Percentiles rank a stretch among this genome's conserved stretches.
Evolutionary conservation across 345 rosid genomes (phyloP).

Genomic region (Clausena lansium): DNA sequence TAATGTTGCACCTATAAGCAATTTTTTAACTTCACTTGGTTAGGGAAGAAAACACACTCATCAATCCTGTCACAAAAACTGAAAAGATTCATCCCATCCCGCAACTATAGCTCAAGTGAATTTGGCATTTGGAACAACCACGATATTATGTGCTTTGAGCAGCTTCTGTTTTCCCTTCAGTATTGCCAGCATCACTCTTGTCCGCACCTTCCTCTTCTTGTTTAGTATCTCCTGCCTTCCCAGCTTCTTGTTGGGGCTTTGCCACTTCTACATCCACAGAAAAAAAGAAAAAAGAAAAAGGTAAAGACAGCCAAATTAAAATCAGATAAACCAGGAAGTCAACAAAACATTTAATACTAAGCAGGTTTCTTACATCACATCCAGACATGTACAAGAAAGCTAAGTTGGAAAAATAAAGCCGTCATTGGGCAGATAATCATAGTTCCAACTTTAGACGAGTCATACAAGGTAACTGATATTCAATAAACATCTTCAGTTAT

Average conservation of each 20-base stretch:
- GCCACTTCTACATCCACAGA: conserved; percentile 16
- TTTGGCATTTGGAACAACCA: conserved; percentile 10
- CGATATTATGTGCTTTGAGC: conserved; percentile 21
- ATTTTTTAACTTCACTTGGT: conserved; percentile 10
- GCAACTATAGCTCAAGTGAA: background rate
- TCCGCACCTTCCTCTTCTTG: conserved; percentile 12
- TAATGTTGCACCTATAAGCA: background rate
- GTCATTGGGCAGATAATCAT: background rate
- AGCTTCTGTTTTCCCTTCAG: conserved; percentile 19
- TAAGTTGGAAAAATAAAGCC: background rate
- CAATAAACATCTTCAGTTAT: background rate
- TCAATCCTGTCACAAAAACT: conserved; percentile 9
- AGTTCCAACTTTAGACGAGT: background rate
- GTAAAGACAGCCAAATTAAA: no score
- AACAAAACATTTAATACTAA: background rate
- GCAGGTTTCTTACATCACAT: background rate
- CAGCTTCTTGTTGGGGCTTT: conserved; percentile 21
- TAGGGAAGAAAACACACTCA: conserved; percentile 6
- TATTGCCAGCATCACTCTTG: conserved; percentile 6
- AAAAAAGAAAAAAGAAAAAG: background rate
- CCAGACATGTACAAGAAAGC: background rate
- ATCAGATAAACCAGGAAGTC: background rate
- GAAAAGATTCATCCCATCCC: conserved; percentile 4
- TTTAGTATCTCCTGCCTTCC: conserved; percentile 10
- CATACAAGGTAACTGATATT: background rate